phyloP scores from a whole-genome alignment of 2,329 filamentous ascomycete genomes.

The Trichoderma endophyticum region DNA sequence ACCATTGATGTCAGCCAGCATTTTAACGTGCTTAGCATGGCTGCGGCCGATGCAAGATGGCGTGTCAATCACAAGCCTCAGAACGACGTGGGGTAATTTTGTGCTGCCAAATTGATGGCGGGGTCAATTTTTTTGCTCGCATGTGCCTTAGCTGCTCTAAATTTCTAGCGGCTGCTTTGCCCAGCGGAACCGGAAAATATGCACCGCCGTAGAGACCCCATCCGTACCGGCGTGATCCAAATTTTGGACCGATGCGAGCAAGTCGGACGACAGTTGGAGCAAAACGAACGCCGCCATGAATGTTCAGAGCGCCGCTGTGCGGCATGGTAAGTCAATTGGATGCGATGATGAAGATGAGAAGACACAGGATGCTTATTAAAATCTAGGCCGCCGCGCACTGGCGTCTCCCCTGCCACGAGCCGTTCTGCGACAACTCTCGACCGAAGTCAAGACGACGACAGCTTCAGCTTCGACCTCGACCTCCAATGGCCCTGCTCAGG shows the following conservation, averaged over 20 bases:
- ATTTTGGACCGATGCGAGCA: slow-evolving; percentile 26
- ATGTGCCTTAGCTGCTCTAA: background rate
- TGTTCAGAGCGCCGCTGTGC: slow-evolving; percentile 50
- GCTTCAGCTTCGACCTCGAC: background rate
- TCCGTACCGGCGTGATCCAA: slow-evolving; percentile 25
- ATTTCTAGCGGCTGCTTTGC: background rate
- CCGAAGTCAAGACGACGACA: slow-evolving; percentile 26
- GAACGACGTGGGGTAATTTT: background rate
- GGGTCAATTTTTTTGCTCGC: background rate
- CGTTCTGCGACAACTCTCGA: slow-evolving; percentile 34
- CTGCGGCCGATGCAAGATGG: background rate
- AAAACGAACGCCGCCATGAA: slow-evolving; percentile 46
- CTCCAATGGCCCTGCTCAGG: slow-evolving; percentile 15
- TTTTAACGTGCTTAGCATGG: background rate
- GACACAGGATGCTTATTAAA: background rate
- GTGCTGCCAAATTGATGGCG: background rate
- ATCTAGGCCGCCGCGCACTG: slow-evolving; percentile 52
- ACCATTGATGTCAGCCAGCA: background rate
- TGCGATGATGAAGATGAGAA: background rate
- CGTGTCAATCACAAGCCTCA: background rate
- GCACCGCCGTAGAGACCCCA: slow-evolving; percentile 18
- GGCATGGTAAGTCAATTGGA: slow-evolving; percentile 47
- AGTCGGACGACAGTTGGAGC: slow-evolving; percentile 12
- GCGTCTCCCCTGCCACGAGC: slow-evolving; percentile 41
- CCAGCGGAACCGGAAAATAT: slow-evolving; percentile 24